These are phyloP conservation scores for Hylodesmum podocarpum DNA, from an alignment of 306 rosid genomes.

Conservation along the genomic window DNA sequence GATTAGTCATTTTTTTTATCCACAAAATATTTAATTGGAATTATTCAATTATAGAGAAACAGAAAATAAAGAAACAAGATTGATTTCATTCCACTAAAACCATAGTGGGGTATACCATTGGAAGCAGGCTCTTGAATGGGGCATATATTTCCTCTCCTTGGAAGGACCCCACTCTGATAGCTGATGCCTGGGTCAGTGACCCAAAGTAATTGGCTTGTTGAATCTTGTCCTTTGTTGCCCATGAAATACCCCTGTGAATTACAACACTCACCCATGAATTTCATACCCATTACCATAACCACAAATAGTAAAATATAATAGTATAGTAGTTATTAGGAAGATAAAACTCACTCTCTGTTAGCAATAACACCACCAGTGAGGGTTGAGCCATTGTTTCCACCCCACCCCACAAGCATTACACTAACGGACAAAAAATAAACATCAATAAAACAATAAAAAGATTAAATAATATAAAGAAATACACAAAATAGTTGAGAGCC, in stretches of 20 bases:
- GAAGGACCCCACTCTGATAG: constrained; percentile 92
- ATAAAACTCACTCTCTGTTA: constrained; percentile 74
- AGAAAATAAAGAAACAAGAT: background rate
- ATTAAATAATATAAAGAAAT: background rate
- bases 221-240: constrained; percentile 97
- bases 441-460: background rate
- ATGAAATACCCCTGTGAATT: constrained; percentile 80
- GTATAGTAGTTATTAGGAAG: background rate
- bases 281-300: background rate
- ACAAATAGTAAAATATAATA: background rate
- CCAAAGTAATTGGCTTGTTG: constrained; percentile 93
- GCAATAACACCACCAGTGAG: constrained; percentile 96
- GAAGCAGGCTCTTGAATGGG: constrained; percentile 93
- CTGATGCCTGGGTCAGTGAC: constrained; percentile 87
- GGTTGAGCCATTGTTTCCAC: constrained; percentile 91
- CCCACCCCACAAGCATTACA: constrained; percentile 99
- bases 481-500: background rate
- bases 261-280: background rate
- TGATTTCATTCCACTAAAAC: background rate
- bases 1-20: no score
- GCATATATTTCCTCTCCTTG: constrained; percentile 92
- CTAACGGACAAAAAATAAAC: constrained; percentile 31
- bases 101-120: constrained; percentile 58
- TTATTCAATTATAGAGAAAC: background rate
- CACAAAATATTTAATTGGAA: background rate